Percentiles rank a stretch among this genome's conserved stretches.
Conservation (phyloP, 2,329 filamentous ascomycete genomes). For the Xylaria multiplex region DNA sequence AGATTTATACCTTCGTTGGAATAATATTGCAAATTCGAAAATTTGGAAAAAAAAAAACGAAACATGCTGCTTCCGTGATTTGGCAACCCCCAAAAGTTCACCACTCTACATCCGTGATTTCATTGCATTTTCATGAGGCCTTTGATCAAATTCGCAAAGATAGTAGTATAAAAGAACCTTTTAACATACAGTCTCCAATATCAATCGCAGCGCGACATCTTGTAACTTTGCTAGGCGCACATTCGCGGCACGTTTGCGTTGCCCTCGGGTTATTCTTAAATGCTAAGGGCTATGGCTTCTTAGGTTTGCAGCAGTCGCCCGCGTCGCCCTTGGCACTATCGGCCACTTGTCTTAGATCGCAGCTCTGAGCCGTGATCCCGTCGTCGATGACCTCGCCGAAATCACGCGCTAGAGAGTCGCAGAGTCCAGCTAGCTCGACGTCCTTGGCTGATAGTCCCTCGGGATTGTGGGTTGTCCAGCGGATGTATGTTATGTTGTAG, state of each 20-base stretch:
- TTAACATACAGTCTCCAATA: background rate
- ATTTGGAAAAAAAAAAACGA: background rate
- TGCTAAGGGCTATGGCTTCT: conserved; percentile 46
- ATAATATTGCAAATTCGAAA: conserved; percentile 20
- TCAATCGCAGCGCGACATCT: background rate
- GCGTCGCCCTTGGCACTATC: conserved; percentile 58
- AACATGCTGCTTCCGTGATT: background rate
- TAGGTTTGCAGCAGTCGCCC: conserved; percentile 65
- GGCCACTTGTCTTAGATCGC: conserved; percentile 55
- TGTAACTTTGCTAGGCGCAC: background rate
- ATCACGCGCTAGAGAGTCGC: conserved; percentile 67
- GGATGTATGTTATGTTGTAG: conserved; percentile 75
- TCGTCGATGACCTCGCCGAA: conserved; percentile 63
- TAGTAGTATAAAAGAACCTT: no score
- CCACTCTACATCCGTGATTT: no score
- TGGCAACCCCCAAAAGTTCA: background rate
- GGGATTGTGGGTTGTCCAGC: conserved; percentile 78
- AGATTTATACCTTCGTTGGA: conserved; percentile 28
- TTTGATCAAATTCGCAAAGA: no score
- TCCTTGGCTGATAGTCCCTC: conserved; percentile 73
- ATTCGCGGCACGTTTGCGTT: background rate
- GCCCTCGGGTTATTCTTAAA: background rate
- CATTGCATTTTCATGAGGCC: no score
- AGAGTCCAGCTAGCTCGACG: conserved; percentile 68
- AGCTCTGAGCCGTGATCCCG: conserved; percentile 9